Base-by-base conservation (phyloP, 495 filamentous ascomycete genomes). In the Annulohypoxylon stygium region DNA sequence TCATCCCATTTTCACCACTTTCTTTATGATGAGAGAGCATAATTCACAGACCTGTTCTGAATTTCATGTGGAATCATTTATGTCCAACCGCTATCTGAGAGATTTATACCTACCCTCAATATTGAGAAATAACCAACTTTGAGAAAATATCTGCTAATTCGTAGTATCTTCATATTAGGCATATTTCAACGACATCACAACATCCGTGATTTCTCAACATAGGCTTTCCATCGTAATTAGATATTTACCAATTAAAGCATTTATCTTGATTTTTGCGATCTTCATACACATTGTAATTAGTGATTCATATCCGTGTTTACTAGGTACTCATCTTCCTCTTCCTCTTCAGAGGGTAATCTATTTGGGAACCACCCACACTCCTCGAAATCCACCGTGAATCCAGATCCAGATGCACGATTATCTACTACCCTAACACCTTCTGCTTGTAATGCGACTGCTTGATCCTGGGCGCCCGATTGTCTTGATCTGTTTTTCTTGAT, bases 31-130 rank as follows among this genome's bases (percentile, higher is more conserved):
- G 89, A 91, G 86, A 80, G 81, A 75, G 82, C 82, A 87, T 86
- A 86, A 86, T 88, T 88, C 90, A 91, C 89, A 93, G 91, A 93
- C 91, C 91, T 93, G 91, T 90, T 90, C 91, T 86, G 89, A 93
- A 90, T 76, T 73, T 73, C 54, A 86, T 91, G 88, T 89, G 85
- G 86, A 87, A 78, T 78, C 78, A 78, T 82, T 86, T 88, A 85
- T 85, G 86, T 89, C 88, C 90, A 92, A 93, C 90, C 90, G 90
- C 90, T 92, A 88, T 92, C 91, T 93, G 90, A 93, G 82, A 81
- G 82, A 81, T 70, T 51, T 63, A 65, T 43, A 43, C 33, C 30
- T 62, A 16, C 37, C 2, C 39, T 39, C 20, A 18, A 4, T 18
- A 58, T 1, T 23, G 20, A 23, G 20, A 23, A 23, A 23, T 23